Evolutionary conservation across 2,329 filamentous ascomycete species (phyloP).

Genomic region (Orbilia quercus): DNA sequence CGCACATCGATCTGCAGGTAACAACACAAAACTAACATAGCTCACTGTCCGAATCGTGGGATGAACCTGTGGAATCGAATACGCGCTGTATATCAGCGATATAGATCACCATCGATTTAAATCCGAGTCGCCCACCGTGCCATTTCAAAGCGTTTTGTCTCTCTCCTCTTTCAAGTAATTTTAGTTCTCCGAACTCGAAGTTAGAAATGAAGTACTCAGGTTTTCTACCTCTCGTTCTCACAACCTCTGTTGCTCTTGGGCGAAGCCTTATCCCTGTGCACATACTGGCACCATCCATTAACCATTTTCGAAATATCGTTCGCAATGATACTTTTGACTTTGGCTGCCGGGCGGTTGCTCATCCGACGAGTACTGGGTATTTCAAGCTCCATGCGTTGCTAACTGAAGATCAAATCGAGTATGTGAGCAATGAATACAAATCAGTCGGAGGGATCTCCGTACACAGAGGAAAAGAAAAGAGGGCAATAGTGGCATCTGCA

Average conservation of each 20-base stretch:
- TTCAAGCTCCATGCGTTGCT: conserved; percentile 22
- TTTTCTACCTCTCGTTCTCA: conserved; percentile 14
- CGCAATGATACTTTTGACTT: conserved; percentile 28
- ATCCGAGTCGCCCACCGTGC: too few relatives aligned
- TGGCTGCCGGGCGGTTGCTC: conserved; percentile 17
- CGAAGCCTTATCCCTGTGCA: conserved; percentile 22
- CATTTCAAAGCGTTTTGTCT: too few relatives aligned
- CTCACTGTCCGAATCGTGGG: not conserved
- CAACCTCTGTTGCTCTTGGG: conserved; percentile 17
- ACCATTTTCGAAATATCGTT: conserved; percentile 20
- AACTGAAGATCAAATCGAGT: conserved; percentile 28
- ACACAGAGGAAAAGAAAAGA: conserved; percentile 5
- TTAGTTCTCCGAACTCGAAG: too few relatives aligned
- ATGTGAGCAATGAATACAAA: conserved; percentile 26
- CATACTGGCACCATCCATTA: conserved; percentile 21
- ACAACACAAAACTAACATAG: not conserved
- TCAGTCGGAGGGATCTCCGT: conserved; percentile 3
- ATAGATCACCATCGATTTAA: not conserved
- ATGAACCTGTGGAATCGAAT: not conserved
- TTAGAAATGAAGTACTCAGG: conserved; percentile 25
- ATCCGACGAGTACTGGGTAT: conserved; percentile 10
- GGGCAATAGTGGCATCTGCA: conserved; percentile 18
- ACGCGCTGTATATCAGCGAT: not conserved
- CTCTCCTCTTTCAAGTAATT: too few relatives aligned
- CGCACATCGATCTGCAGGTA: not conserved